These are phyloP conservation scores for Phalaenopsis hybrid DNA, from an alignment of 116 monocot genomes.

Conservation along the genomic window DNA sequence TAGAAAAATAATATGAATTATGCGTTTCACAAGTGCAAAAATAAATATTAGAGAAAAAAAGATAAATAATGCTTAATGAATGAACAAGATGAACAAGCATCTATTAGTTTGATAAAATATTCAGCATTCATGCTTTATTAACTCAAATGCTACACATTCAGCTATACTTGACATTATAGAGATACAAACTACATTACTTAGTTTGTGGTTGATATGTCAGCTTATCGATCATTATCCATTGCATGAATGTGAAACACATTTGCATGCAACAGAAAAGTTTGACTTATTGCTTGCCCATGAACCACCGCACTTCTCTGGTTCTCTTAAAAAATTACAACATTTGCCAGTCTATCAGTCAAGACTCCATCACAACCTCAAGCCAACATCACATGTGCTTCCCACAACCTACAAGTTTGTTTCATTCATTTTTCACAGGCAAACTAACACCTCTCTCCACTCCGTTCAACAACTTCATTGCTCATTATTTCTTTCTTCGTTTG, in stretches of 20 bases:
- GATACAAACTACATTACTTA: neutral
- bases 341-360: neutral
- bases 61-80: neutral
- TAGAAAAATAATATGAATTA: neutral
- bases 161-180: neutral
- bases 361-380: neutral
- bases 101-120: neutral
- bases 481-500: no score
- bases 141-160: neutral
- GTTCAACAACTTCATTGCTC: no score
- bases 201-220: no score
- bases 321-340: neutral
- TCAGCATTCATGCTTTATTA: neutral
- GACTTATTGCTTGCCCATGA: neutral
- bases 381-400: no score
- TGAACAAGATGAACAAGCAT: neutral
- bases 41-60: neutral
- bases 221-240: neutral
- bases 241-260: neutral
- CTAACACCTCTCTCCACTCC: no score
- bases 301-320: neutral
- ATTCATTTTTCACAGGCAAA: no score
- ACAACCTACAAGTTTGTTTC: no score
- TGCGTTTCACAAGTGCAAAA: neutral
- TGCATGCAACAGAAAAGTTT: neutral